phyloP scores from a whole-genome alignment of 2,329 filamentous ascomycete species.

The Hypomyces rosellus region DNA sequence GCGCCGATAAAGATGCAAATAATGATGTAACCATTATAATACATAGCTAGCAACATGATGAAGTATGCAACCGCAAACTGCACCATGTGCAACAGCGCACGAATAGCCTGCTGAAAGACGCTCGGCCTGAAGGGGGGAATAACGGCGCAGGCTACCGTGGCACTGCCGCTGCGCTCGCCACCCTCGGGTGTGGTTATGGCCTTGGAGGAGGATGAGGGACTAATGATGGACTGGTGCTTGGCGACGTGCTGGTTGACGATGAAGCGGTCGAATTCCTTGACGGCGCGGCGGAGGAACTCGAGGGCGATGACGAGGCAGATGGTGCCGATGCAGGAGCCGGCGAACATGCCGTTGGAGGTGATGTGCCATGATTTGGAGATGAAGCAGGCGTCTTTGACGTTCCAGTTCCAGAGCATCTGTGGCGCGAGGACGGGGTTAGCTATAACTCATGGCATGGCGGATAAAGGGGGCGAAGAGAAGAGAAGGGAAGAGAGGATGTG shows the following conservation, averaged over 20 bases:
- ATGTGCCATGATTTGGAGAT: conserved; percentile 64
- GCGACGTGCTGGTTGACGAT: conserved; percentile 49
- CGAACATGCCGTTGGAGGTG: conserved; percentile 64
- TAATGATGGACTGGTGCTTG: conserved; percentile 20
- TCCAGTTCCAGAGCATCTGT: conserved; percentile 78
- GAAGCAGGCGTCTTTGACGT: conserved; percentile 66
- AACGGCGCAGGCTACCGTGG: conserved; percentile 7
- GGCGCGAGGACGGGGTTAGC: background rate
- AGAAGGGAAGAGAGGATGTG: background rate
- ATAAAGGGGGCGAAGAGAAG: background rate
- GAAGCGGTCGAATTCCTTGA: conserved; percentile 66
- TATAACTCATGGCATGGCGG: background rate
- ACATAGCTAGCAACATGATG: conserved; percentile 65
- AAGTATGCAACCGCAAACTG: conserved; percentile 75
- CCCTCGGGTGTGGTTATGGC: conserved; percentile 3
- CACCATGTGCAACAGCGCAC: conserved; percentile 60
- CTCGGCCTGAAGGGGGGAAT: conserved; percentile 47
- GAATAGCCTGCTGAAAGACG: conserved; percentile 57
- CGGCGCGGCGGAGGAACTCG: conserved; percentile 63
- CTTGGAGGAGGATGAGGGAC: conserved; percentile 10
- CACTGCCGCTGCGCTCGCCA: conserved; percentile 15
- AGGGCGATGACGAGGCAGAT: conserved; percentile 66
- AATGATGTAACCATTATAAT: conserved; percentile 68
- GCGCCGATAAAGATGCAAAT: conserved; percentile 75
- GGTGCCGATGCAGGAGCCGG: conserved; percentile 72